Evolutionary conservation across 2,329 filamentous ascomycete genomes (phyloP), one percentile per base, ranked within the genome.

Genomic region (Clonostachys chloroleuca): DNA sequence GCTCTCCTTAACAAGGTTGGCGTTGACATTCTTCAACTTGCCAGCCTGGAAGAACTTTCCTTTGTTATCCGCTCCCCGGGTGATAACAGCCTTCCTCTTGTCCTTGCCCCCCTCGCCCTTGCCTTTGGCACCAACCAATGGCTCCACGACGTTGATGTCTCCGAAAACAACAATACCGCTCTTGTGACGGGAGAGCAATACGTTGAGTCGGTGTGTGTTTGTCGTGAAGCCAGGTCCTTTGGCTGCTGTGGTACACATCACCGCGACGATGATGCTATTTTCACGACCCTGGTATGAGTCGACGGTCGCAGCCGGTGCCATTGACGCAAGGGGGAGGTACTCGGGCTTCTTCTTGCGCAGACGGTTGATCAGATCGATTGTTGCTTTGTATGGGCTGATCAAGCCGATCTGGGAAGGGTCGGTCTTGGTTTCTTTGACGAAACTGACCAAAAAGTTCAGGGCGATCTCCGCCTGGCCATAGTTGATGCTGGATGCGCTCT

Each of bases 361-460:
- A 33, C 42, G 13, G 24, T 43, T 3, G 42, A 43, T 43, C 18
- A 30, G 12, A 6, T 12, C 18, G 12, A n/a, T 16, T 12, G 16
- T 30, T 20, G 42, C 42, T n/a, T 43, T 43, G 42, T 43, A 43
- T 7, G 24, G 42, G 18, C 18, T 30, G 18, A 43, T 30, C 12
- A 33, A 14, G 42, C 20, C 42, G 16, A 43, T 43, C 4, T 56
- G 14, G 36, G 36, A 14, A 14, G 36, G 36, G 36, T 39, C 17
- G 36, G 17, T 39, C 14, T 17, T 17, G 14, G 17, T 17, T 51
- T 52, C 5, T 46, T 51, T 3, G 51, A 46, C 2, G 47, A 49
- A 35, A 50, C 50, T 52, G 6, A 52, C 45, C 2, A 48, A 48
- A 33, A 52, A 52, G 18, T 43, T 17, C 18, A 43, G 42, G 18